Evolutionary conservation across 768 basidiomycete genomes (phyloP).

Genomic region (Mrakia gelida): DNA sequence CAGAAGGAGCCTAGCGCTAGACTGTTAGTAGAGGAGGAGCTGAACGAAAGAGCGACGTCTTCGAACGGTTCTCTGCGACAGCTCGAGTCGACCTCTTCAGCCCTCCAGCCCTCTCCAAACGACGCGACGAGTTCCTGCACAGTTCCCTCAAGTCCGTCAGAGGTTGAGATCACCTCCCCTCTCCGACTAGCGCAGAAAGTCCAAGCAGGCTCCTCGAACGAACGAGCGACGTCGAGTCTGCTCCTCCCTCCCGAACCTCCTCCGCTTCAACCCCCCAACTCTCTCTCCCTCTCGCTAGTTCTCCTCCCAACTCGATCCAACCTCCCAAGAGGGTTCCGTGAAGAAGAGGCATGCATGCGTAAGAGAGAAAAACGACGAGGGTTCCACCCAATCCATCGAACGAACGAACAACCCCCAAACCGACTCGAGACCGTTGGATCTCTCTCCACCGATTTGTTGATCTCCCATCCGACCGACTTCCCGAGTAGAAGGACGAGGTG

Average conservation of each 20-base stretch:
- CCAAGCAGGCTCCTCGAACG: too few relatives aligned
- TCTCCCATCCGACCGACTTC: not conserved
- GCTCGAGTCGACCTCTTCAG: too few relatives aligned
- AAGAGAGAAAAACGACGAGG: conserved; percentile 9
- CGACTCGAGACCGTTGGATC: not conserved
- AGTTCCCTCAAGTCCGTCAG: too few relatives aligned
- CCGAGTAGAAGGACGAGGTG: not conserved
- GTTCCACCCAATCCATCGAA: not conserved
- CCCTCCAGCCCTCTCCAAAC: too few relatives aligned
- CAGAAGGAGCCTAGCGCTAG: too few relatives aligned
- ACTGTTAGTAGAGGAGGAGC: too few relatives aligned
- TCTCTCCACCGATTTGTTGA: not conserved
- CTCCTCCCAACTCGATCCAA: not conserved
- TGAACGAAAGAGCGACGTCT: too few relatives aligned
- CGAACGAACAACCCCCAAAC: conserved; percentile 1
- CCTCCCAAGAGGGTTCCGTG: not conserved
- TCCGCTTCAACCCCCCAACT: not conserved
- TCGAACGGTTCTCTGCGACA: too few relatives aligned
- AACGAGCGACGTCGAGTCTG: not conserved
- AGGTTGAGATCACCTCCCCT: too few relatives aligned
- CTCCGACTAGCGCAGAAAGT: too few relatives aligned
- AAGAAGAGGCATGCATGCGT: conserved; percentile 24
- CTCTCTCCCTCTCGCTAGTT: not conserved
- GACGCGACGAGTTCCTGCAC: too few relatives aligned
- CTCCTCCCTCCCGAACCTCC: not conserved